Evolutionary conservation across 2,329 filamentous ascomycete genomes (phyloP), one percentile per base, ranked within the genome.

Genomic region (Colletotrichum simmondsii): DNA sequence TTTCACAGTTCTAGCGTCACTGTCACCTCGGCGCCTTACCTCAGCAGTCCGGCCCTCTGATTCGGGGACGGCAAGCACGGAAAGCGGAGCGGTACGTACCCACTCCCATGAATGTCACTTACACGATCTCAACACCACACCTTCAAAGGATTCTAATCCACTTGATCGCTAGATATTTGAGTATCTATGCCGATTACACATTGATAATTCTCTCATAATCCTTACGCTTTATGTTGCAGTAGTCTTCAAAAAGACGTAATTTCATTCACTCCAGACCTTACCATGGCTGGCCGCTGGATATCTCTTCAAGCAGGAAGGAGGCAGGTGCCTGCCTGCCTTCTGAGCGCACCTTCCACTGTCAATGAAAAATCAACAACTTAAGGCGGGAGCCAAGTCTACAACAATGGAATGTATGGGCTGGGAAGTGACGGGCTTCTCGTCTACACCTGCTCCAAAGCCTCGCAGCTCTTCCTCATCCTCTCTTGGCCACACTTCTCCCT

Each of bases 11-110:
- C 28, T 70, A 70, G 66, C 60, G 70, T 65, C 60, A 53, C 54
- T n/a, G 28, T 68, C 56, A 64, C 46, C 70, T 56, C 59, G 62
- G 42, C 53, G 49, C 71, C 60, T 73, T 73, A 73, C 66, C 42
- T 73, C 71, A 73, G 71, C 66, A 72, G 12, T 24, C 10, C 3
- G 52, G 35, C 32, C 69, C 59, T 28, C 59, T 69, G 12, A 56
- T 57, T 57, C 35, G 24, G 57, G 28, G 24, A 42, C 37, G 37
- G 37, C 37, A 42, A 42, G 37, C 14, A 53, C 54, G 26, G 19
- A 24, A 30, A 28, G 60, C 28, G 42, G 26, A 30, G 37, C 58
- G 28, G 28, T 68, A 71, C 68, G 68, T 71, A 68, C 49, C 68
- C 24, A 49, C 16, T n/a, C 42, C 11, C 42, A 49, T 49, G 16